A percentile compares a stretch with the other conserved stretches of the same genome.
Conservation (phyloP, 2,329 filamentous ascomycete genomes). For the Cladosporium sp. region DNA sequence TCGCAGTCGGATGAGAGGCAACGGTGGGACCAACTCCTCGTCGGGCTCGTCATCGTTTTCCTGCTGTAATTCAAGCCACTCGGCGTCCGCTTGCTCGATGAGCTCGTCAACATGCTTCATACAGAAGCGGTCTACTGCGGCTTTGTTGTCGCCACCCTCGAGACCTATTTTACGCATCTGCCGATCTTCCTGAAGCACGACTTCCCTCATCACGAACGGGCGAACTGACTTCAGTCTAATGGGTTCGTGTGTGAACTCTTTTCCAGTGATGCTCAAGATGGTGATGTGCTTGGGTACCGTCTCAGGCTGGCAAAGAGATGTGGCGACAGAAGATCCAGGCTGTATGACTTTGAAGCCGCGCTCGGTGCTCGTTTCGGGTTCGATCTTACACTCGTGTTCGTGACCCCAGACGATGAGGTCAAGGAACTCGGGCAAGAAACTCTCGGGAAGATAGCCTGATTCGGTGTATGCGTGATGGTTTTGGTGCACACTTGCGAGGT, state of each 20-base stretch:
- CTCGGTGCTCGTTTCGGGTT: conserved; percentile 78
- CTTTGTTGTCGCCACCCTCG: conserved; percentile 78
- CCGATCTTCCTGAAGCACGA: conserved; percentile 73
- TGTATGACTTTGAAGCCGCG: conserved; percentile 96
- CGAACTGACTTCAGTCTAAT: conserved; percentile 84
- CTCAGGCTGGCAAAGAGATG: conserved; percentile 85
- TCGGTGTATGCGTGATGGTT: conserved; percentile 92
- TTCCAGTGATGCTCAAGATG: conserved; percentile 79
- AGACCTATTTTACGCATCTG: conserved; percentile 71
- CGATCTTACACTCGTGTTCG: conserved; percentile 92
- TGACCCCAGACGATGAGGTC: conserved; percentile 96
- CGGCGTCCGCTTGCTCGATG: conserved; percentile 77
- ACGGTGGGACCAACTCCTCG: conserved; percentile 63
- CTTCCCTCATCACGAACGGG: conserved; percentile 84
- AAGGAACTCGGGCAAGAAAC: conserved; percentile 86
- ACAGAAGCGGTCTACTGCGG: conserved; percentile 74
- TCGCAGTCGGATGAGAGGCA: conserved; percentile 83
- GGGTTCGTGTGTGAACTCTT: conserved; percentile 75
- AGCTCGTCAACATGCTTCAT: conserved; percentile 79
- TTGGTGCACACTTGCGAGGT: conserved; percentile 90
- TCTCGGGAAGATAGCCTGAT: conserved; percentile 92
- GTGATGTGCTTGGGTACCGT: conserved; percentile 88
- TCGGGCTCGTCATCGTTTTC: conserved; percentile 53
- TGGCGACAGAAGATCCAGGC: conserved; percentile 92
- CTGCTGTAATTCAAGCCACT: conserved; percentile 77